Evolutionary conservation across 495 filamentous ascomycete species (phyloP), one percentile per base, ranked within the genome.

Genomic region (Platismatia glauca): DNA sequence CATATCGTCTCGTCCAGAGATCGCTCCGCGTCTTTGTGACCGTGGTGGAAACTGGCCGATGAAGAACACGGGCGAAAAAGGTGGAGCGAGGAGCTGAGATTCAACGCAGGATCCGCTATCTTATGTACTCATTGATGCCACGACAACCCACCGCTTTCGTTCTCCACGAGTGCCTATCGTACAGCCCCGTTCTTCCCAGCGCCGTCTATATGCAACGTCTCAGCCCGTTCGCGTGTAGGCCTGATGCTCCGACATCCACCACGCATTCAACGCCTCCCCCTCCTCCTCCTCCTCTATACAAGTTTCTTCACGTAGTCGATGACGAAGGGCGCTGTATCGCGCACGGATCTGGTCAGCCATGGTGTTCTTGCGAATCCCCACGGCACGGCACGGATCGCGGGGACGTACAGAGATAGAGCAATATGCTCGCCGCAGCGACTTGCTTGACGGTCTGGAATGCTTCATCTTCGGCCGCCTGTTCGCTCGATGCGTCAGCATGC

Each of bases 341-440:
- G 44, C 27, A 46, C 0, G 3, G 7, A 60, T 2, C 16, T 34
- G n/a, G 58, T 67, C 46, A 56, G 48, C 44, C 33, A 57, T 46
- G 24, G 37, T 39, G 24, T 15, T 8, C 38, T 20, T 57, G 38
- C 31, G 29, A 59, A 18, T 15, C 9, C 20, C 2, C 4, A 58
- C 22, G 29, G 18, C 37, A 48, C 3, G 31, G 37, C 13, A 15
- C 20, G 9, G 27, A 31, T 15, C 3, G 31, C 3, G 4, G 27
- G 12, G 27, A 74, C 87, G 67, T 84, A 96, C 91, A 92, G 57
- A 96, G 76, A 76, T 96, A 96, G 64, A 96, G 82, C 37, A 86
- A 63, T 67, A 88, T 72, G 64, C 85, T 82, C 56, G 82, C 79
- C 39, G 81, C 79, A 61, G 89, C 66, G 66, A 83, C 83, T 55